phyloP scores from a whole-genome alignment of 1,284 basidiomycete species.

The Ganoderma meredithae region DNA sequence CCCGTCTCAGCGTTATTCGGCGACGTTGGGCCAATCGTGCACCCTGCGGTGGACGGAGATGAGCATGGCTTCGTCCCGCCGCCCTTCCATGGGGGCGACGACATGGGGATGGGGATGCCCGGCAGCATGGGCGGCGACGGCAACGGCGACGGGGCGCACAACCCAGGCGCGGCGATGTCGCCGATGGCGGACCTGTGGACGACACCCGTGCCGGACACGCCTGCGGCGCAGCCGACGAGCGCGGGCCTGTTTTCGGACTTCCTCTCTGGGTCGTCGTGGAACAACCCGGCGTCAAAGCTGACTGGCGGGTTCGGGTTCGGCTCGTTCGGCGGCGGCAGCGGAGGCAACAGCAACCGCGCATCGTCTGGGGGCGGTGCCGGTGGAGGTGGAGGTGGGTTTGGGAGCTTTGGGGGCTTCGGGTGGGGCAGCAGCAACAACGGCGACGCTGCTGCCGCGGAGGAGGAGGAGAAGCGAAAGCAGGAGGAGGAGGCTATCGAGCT shows the following conservation, averaged over 20 bases:
- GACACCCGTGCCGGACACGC: conserved; percentile 25
- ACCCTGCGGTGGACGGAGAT: conserved; percentile 14
- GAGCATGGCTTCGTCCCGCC: conserved; percentile 20
- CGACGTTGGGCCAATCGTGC: conserved; percentile 20
- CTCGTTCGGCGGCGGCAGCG: conserved; percentile 16
- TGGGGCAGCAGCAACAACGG: conserved; percentile 21
- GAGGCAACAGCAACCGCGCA: conserved; percentile 10
- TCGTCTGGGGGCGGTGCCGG: conserved; percentile 16
- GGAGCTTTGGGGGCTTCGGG: conserved; percentile 25
- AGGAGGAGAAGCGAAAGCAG: conserved; percentile 26
- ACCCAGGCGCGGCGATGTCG: conserved; percentile 27
- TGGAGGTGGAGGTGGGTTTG: conserved; percentile 23
- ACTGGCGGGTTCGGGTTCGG: conserved; percentile 23
- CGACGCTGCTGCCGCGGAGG: conserved; percentile 26
- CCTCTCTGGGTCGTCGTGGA: conserved; percentile 31
- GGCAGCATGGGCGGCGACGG: conserved; percentile 14
- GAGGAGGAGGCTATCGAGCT: conserved; percentile 17
- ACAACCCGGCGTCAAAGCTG: conserved; percentile 18
- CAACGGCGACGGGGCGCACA: conserved; percentile 4
- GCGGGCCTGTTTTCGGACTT: conserved; percentile 36
- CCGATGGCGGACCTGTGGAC: conserved; percentile 33
- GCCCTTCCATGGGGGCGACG: conserved; percentile 21
- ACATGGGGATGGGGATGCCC: conserved; percentile 5
- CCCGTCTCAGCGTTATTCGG: conserved; percentile 12
- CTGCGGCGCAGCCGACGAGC: conserved; percentile 25